Evolutionary conservation across 2,329 filamentous ascomycete genomes (phyloP).

Genomic region (Fusarium newnesense): DNA sequence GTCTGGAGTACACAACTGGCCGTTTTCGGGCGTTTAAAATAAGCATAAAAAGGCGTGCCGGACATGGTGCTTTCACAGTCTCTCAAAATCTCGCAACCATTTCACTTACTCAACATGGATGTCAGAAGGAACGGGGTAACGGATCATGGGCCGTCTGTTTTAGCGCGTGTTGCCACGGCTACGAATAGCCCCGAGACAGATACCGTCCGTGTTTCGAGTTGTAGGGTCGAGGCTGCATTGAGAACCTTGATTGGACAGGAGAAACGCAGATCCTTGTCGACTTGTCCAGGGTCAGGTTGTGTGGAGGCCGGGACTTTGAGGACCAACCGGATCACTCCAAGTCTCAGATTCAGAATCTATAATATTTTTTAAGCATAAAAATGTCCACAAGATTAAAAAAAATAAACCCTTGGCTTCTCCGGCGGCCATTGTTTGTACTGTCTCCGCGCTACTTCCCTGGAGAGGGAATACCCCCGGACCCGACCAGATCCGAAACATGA

Average conservation of each 20-base stretch:
- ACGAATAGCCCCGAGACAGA: background rate
- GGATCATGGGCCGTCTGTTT: background rate
- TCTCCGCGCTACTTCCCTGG: background rate
- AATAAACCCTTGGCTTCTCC: background rate
- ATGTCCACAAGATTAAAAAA: background rate
- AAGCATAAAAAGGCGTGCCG: background rate
- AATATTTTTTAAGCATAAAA: background rate
- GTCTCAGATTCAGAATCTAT: background rate
- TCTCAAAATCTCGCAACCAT: background rate
- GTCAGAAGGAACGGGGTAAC: background rate
- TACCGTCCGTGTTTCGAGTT: background rate
- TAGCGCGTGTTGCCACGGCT: background rate
- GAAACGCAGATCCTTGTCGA: background rate
- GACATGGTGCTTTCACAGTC: background rate
- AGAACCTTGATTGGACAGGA: background rate
- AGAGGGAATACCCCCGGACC: background rate
- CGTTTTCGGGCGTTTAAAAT: background rate
- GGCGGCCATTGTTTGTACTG: background rate
- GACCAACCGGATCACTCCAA: background rate
- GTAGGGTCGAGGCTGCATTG: background rate
- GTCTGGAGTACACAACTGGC: background rate
- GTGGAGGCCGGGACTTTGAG: background rate
- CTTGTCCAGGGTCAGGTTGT: background rate
- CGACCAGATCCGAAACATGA: background rate
- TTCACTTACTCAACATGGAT: background rate